Base-by-base conservation (phyloP, 495 filamentous ascomycete species). In the Neurospora tetrasperma region DNA sequence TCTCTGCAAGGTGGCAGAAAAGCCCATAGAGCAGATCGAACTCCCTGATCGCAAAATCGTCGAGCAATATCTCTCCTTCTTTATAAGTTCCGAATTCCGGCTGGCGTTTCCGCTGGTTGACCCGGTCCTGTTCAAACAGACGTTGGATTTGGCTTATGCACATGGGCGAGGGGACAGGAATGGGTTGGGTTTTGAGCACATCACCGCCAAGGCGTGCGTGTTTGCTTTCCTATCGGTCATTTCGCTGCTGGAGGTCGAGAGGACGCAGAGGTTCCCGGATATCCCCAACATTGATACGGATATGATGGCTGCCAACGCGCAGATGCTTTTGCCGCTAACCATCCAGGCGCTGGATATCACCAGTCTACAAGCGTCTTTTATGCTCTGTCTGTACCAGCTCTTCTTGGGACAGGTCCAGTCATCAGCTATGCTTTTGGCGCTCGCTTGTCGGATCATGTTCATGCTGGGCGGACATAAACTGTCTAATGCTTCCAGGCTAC, bases 31-130 rank as follows among this genome's bases (percentile, higher is more conserved):
- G 12, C 48, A 72, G 18, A 54, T 77, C 8, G 62, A 71, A 3
- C 43, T 78, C 6, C 78, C 78, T 1, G 70, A 72, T 8, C 62
- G 75, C 12, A 23, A 27, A 3, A 62, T 76, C 4, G 54, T 74
- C 0, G 75, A 78, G 7, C 73, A 74, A 9, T 73, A 68, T 39
- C 66, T 77, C n/a, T 40, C 38, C 18, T 74, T 79, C 66, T 79
- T 75, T 39, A 7, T 43, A 1, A 46, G 38, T 2, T 75, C 72
- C 14, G 73, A 74, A 77, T 83, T 86, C 77, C 80, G 76, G 69
- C 80, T 80, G 5, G 75, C 85, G 7, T 87, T 86, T 70, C 86
- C 85, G 0, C 72, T 82, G 10, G 59, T 87, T 23, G 83, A 87
- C 70, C 40, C 70, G 0, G 77, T 81, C 4, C 69, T 86, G 31